These are phyloP conservation scores for Eutypa lata DNA, from an alignment of 2,329 filamentous ascomycete species.

Conservation along the genomic window DNA sequence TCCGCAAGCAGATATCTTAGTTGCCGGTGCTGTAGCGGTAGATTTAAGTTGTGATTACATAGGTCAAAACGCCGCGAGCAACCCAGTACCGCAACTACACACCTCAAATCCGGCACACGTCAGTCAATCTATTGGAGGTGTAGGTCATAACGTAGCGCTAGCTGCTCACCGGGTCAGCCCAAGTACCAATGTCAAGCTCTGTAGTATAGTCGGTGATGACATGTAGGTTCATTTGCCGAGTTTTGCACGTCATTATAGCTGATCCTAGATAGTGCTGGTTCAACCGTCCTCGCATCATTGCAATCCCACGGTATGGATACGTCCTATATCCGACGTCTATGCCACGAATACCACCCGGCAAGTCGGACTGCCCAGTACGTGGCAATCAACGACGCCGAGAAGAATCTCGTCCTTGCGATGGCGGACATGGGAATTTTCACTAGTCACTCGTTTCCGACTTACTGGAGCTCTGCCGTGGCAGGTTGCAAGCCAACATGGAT, in stretches of 20 bases:
- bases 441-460: conserved; percentile 46
- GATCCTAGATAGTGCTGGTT: conserved; percentile 58
- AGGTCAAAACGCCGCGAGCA: conserved; percentile 22
- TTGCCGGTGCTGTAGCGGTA: conserved; percentile 86
- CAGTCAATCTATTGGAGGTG: conserved; percentile 80
- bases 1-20: conserved; percentile 63
- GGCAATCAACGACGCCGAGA: conserved; percentile 78
- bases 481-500: conserved; percentile 67
- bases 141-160: conserved; percentile 86
- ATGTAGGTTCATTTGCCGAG: conserved; percentile 41
- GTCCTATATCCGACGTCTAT: conserved; percentile 58
- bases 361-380: conserved; percentile 86
- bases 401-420: conserved; percentile 87
- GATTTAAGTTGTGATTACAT: conserved; percentile 81
- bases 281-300: conserved; percentile 66
- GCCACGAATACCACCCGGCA: conserved; percentile 43
- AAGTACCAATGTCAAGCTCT: conserved; percentile 62
- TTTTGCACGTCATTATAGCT: conserved; percentile 1
- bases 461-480: conserved; percentile 60
- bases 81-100: conserved; percentile 52
- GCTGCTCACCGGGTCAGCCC: conserved; percentile 70
- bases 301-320: conserved; percentile 61
- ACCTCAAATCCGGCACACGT: conserved; percentile 87
- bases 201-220: conserved; percentile 80
- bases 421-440: conserved; percentile 89